Percentiles rank a stretch among this genome's conserved stretches.
phyloP scores from a whole-genome alignment of 352 stramenopile species.

The Globisporangium yorkense region DNA sequence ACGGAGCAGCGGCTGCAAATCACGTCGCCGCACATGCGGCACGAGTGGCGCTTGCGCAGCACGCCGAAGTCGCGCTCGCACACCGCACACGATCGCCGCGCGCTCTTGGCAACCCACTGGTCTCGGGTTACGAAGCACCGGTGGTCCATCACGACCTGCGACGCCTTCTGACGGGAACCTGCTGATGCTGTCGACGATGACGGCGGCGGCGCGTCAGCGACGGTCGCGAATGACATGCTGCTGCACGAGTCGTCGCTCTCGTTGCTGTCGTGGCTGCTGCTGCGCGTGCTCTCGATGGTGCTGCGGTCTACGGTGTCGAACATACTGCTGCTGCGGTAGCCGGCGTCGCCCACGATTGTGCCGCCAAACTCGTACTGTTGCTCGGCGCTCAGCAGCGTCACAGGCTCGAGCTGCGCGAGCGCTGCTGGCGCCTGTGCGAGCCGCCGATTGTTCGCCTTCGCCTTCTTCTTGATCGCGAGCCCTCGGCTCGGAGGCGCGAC shows the following conservation, averaged over 20 bases:
- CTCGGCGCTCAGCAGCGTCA: conserved; percentile 7
- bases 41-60: conserved; percentile 69
- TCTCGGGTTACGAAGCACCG: conserved; percentile 49
- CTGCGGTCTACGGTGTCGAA: conserved; percentile 7
- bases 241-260: conserved; percentile 13
- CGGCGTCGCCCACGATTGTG: not conserved
- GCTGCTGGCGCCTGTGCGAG: not conserved
- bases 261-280: conserved; percentile 14
- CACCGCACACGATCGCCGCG: conserved; percentile 49
- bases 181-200: conserved; percentile 1
- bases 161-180: conserved; percentile 8
- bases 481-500: not conserved
- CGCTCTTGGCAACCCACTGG: conserved; percentile 49
- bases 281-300: conserved; percentile 10
- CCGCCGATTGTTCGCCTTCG: conserved; percentile 13
- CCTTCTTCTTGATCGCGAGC: conserved; percentile 20
- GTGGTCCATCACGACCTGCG: conserved; percentile 45
- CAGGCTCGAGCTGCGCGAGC: not conserved
- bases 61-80: conserved; percentile 68
- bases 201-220: conserved; percentile 2
- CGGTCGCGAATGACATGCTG: conserved; percentile 6
- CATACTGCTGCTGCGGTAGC: not conserved
- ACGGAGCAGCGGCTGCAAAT: conserved; percentile 75
- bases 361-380: conserved; percentile 19
- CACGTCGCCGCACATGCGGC: conserved; percentile 77